Percentiles rank a stretch among this genome's conserved stretches.
Conservation (phyloP, 345 rosid genomes). For the Salix exigua region DNA sequence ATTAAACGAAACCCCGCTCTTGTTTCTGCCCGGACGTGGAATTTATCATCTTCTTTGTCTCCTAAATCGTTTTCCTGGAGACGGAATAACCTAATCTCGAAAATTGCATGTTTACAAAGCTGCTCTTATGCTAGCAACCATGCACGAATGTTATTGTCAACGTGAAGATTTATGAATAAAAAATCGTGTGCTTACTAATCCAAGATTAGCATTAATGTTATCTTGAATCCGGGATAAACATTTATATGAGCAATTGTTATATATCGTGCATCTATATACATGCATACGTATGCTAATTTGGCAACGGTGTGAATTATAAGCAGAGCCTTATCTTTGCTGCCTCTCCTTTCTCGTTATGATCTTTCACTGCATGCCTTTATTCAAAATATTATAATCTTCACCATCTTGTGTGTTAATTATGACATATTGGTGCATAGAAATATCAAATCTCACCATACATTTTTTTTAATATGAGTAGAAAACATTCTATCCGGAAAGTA, state of each 20-base stretch:
- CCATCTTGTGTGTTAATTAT: not conserved
- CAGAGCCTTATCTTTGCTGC: not conserved
- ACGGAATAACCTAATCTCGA: slow-evolving; percentile 13
- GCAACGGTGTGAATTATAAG: not conserved
- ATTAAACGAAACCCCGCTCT: too few relatives aligned
- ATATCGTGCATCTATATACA: not conserved
- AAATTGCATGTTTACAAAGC: not conserved
- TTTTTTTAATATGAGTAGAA: too few relatives aligned
- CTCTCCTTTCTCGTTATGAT: not conserved
- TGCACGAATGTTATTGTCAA: not conserved
- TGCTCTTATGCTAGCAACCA: not conserved
- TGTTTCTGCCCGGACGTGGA: too few relatives aligned
- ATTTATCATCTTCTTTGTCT: not conserved
- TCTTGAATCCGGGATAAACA: slow-evolving; percentile 4
- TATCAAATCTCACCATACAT: not conserved
- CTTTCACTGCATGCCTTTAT: not conserved
- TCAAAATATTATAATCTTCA: not conserved
- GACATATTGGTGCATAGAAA: not conserved
- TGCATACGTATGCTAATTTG: not conserved
- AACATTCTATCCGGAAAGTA: too few relatives aligned
- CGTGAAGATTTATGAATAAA: not conserved
- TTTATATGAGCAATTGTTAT: not conserved
- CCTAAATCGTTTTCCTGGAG: not conserved
- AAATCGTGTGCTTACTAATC: not conserved
- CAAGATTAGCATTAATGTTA: not conserved